These are phyloP conservation scores for Buddleja alternifolia DNA, from an alignment of 257 asterid species.

Conservation along the genomic window DNA sequence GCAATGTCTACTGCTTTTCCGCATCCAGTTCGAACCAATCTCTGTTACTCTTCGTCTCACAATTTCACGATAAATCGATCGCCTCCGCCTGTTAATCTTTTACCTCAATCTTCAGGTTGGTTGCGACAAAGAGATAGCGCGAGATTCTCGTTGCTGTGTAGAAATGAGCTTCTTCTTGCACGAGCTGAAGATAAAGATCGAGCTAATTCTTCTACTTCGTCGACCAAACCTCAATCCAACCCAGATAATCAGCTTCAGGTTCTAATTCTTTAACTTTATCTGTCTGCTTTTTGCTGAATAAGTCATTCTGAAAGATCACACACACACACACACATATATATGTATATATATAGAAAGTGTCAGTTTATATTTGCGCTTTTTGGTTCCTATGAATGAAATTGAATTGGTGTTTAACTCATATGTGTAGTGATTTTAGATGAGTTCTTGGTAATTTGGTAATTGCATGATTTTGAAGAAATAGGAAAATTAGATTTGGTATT, in stretches of 20 bases:
- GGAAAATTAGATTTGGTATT: neutral
- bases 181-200: constrained; percentile 80
- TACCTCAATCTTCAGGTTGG: constrained; percentile 38
- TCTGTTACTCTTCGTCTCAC: constrained; percentile 29
- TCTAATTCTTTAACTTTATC: neutral
- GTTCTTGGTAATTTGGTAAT: neutral
- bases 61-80: constrained; percentile 37
- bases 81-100: constrained; percentile 27
- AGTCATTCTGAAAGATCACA: constrained; percentile 9
- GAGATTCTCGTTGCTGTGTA: constrained; percentile 40
- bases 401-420: neutral
- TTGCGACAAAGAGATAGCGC: constrained; percentile 34
- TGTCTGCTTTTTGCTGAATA: neutral
- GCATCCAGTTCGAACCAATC: constrained; percentile 39
- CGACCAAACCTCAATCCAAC: constrained; percentile 44
- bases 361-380: neutral
- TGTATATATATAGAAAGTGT: neutral
- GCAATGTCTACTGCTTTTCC: constrained; percentile 56
- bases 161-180: constrained; percentile 59
- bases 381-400: constrained; percentile 1
- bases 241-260: constrained; percentile 55
- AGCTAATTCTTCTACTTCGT: constrained; percentile 44
- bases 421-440: neutral
- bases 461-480: neutral
- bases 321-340: no score